Conservation (phyloP, 129 eudicot species). For the Calendula officinalis region DNA sequence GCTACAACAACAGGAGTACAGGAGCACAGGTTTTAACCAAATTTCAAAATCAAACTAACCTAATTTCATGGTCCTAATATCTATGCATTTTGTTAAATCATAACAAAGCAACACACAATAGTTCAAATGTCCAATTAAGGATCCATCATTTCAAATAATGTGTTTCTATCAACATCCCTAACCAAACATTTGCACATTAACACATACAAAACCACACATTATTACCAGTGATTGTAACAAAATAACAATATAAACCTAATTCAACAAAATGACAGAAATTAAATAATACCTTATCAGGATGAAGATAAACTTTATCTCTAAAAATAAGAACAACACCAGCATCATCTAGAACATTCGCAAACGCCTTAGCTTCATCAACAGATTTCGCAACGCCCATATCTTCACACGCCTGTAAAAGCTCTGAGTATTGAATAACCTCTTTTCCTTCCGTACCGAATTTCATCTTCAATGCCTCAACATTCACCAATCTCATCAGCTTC, state of each 20-base stretch:
- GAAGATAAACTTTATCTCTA: constrained; percentile 79
- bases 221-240: no score
- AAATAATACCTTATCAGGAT: constrained; percentile 70
- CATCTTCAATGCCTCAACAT: constrained; percentile 73
- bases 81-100: not conserved
- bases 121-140: not conserved
- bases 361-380: constrained; percentile 54
- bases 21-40: no score
- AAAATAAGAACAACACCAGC: constrained; percentile 83
- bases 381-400: constrained; percentile 61
- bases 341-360: constrained; percentile 73
- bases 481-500: constrained; percentile 82
- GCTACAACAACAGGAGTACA: no score
- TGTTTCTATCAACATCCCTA: not conserved
- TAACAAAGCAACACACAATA: not conserved
- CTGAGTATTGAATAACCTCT: constrained; percentile 61
- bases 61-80: not conserved
- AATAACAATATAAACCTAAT: no score
- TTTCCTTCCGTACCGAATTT: constrained; percentile 55
- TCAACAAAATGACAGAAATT: no score
- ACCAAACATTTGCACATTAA: not conserved
- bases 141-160: not conserved
- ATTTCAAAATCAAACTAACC: not conserved
- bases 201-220: not conserved
- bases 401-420: constrained; percentile 63